A percentile compares a stretch with the other conserved stretches of the same genome.
phyloP scores from a whole-genome alignment of 2,329 filamentous ascomycete species.

The Stachybotrys elegans region DNA sequence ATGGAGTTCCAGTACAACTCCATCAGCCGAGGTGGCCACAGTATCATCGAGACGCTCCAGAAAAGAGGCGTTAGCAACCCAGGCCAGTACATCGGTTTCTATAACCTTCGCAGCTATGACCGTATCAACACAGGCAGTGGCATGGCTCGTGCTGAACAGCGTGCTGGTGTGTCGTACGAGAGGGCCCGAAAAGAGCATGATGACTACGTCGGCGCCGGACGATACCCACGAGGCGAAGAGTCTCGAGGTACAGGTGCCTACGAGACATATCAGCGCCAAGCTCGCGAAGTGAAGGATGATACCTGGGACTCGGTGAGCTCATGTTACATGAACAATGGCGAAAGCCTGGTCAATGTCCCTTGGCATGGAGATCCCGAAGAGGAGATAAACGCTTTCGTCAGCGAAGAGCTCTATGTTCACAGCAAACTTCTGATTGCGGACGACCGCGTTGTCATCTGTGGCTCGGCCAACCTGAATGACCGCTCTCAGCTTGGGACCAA shows the following conservation, averaged over 20 bases:
- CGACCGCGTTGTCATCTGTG: conserved; percentile 79
- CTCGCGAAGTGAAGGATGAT: conserved; percentile 45
- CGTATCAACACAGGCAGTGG: conserved; percentile 77
- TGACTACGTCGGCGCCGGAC: conserved; percentile 40
- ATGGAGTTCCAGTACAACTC: conserved; percentile 99
- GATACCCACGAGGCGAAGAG: conserved; percentile 27
- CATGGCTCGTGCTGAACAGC: conserved; percentile 69
- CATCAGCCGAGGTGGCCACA: conserved; percentile 85
- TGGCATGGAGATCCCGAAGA: conserved; percentile 63
- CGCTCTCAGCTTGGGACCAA: conserved; percentile 81
- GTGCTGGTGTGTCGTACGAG: conserved; percentile 78
- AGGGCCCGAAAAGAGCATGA: conserved; percentile 60
- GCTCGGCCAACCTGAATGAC: conserved; percentile 88
- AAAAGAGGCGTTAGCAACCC: conserved; percentile 69
- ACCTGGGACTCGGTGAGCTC: conserved; percentile 72
- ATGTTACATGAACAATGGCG: conserved; percentile 78
- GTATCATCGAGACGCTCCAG: conserved; percentile 75
- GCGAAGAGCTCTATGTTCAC: conserved; percentile 95
- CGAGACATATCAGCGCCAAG: conserved; percentile 67
- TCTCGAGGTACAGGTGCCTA: conserved; percentile 45
- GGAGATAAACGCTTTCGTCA: conserved; percentile 84
- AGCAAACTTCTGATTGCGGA: conserved; percentile 87
- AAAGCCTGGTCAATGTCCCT: conserved; percentile 56
- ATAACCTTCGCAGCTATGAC: conserved; percentile 91
- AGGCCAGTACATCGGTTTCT: conserved; percentile 78